Evolutionary conservation across 768 basidiomycete genomes (phyloP).

Genomic region (Tubosaeta brunneosetosa): DNA sequence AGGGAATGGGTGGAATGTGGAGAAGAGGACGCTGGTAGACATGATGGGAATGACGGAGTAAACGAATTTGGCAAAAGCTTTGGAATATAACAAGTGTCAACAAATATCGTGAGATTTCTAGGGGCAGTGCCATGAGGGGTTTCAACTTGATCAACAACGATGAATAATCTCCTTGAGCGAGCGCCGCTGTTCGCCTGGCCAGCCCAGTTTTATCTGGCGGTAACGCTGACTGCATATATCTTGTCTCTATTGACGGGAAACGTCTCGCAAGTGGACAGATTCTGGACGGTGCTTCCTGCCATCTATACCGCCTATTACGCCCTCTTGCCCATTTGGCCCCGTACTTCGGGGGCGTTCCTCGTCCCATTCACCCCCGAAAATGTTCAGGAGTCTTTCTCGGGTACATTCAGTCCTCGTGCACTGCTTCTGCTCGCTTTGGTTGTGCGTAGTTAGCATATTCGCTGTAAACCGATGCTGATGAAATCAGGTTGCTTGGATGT

Average conservation of each 20-base stretch:
- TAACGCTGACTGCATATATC: constrained; percentile 48
- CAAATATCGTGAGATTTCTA: neutral
- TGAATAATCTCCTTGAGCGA: constrained; percentile 17
- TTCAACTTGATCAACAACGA: neutral
- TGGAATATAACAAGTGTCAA: constrained; percentile 18
- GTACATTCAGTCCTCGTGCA: constrained; percentile 66
- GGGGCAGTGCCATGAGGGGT: neutral
- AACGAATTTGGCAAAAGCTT: constrained; percentile 13
- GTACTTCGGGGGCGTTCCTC: constrained; percentile 33
- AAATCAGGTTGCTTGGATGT: constrained; percentile 52
- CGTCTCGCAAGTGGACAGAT: constrained; percentile 82
- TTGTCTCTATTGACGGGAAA: constrained; percentile 68
- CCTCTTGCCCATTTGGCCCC: constrained; percentile 60
- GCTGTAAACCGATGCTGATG: neutral
- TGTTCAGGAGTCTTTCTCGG: constrained; percentile 29
- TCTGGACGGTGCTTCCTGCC: constrained; percentile 76
- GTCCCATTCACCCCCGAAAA: constrained; percentile 54
- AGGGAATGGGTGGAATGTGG: constrained; percentile 58
- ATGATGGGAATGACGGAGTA: constrained; percentile 24
- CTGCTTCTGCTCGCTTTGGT: constrained; percentile 69
- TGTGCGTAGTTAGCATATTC: constrained; percentile 32
- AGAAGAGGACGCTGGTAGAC: constrained; percentile 52
- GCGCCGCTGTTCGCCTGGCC: constrained; percentile 53
- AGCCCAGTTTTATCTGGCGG: constrained; percentile 51
- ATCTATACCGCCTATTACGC: constrained; percentile 83